Percentiles rank a stretch among this genome's conserved stretches.
Evolutionary conservation across 306 rosid genomes (phyloP).

Genomic region (Cajanus cajan): DNA sequence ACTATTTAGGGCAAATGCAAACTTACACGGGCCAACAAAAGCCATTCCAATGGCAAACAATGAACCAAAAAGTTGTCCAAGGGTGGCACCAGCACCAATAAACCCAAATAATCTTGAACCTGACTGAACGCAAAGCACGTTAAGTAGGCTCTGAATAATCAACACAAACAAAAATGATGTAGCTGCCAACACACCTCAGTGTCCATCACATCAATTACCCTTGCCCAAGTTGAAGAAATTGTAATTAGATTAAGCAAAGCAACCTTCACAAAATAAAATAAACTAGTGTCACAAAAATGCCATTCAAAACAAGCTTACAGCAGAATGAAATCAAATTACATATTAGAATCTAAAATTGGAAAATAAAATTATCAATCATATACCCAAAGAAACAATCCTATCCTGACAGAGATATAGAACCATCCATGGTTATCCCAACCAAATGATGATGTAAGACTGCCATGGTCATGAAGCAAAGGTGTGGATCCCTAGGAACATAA

Average conservation of each 20-base stretch:
- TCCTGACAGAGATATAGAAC: slow-evolving; percentile 80
- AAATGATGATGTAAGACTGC: slow-evolving; percentile 40
- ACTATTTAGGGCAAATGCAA: slow-evolving; percentile 7
- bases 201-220: slow-evolving; percentile 91
- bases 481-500: slow-evolving; percentile 48
- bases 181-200: slow-evolving; percentile 57
- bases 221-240: slow-evolving; percentile 93
- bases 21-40: slow-evolving; percentile 89
- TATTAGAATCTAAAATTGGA: not conserved
- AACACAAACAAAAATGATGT: slow-evolving; percentile 27
- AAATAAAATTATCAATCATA: slow-evolving; percentile 23
- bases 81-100: slow-evolving; percentile 98
- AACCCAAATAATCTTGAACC: slow-evolving; percentile 99
- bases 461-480: slow-evolving; percentile 41
- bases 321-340: not conserved
- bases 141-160: slow-evolving; percentile 28
- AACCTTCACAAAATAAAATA: slow-evolving; percentile 21
- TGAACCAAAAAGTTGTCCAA: slow-evolving; percentile 96
- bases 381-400: slow-evolving; percentile 97
- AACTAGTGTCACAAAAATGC: not conserved
- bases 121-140: slow-evolving; percentile 74
- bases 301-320: slow-evolving; percentile 23
- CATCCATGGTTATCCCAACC: slow-evolving; percentile 76
- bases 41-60: slow-evolving; percentile 93
- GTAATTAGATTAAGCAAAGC: slow-evolving; percentile 47